Percentiles rank a stretch among this genome's conserved stretches.
These are phyloP conservation scores for Trametes polyzona DNA, from an alignment of 1,284 basidiomycete genomes.

Conservation along the genomic window DNA sequence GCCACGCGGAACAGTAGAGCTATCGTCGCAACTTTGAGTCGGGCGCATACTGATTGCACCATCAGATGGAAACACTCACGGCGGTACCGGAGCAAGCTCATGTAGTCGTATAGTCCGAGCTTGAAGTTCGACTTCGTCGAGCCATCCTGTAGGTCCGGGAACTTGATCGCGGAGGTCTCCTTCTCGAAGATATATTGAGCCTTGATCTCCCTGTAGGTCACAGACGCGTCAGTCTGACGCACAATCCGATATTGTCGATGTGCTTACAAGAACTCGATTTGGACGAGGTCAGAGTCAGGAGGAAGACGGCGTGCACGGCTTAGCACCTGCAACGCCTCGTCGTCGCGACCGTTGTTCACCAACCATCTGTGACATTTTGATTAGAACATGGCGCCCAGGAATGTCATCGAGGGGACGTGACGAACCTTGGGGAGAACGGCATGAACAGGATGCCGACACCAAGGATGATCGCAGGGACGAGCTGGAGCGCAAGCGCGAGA, in stretches of 20 bases:
- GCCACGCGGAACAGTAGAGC: constrained; percentile 62
- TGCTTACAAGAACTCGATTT: constrained; percentile 76
- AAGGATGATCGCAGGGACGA: constrained; percentile 73
- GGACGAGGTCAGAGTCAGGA: constrained; percentile 65
- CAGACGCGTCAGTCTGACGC: neutral
- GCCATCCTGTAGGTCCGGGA: constrained; percentile 70
- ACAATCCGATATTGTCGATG: neutral
- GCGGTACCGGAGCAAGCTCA: constrained; percentile 55
- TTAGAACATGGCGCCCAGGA: neutral
- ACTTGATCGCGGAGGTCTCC: constrained; percentile 57
- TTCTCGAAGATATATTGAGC: constrained; percentile 78
- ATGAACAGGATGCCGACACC: constrained; percentile 68
- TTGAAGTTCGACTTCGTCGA: constrained; percentile 59
- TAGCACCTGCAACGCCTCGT: constrained; percentile 71
- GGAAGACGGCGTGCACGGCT: constrained; percentile 62
- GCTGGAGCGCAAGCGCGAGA: constrained; percentile 75
- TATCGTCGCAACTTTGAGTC: constrained; percentile 26
- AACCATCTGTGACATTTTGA: constrained; percentile 57
- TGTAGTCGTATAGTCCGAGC: constrained; percentile 61
- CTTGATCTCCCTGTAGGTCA: constrained; percentile 64
- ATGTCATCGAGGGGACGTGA: neutral
- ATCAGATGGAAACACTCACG: constrained; percentile 40
- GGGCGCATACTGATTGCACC: neutral
- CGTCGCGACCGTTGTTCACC: constrained; percentile 71
- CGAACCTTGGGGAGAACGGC: constrained; percentile 69